These are phyloP conservation scores for Collybia mongolica DNA, from an alignment of 768 basidiomycete species.

Conservation along the genomic window DNA sequence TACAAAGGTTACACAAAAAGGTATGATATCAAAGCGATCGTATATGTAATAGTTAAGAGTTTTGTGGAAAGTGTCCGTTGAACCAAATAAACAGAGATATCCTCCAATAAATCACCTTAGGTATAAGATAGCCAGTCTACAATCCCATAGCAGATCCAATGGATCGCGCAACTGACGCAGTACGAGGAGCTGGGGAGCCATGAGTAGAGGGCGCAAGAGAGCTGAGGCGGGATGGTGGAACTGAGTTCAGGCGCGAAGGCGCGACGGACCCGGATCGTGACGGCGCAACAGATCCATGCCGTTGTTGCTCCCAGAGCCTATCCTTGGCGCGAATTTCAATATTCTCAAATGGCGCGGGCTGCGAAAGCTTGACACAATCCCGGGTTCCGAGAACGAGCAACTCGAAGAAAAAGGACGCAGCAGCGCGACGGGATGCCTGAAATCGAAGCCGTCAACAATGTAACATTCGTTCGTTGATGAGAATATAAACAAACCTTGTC, in stretches of 20 bases:
- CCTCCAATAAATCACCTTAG: constrained; percentile 12
- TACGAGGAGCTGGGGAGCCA: constrained; percentile 8
- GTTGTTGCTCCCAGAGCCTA: constrained; percentile 79
- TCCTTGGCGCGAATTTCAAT: constrained; percentile 82
- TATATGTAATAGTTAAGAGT: too few species aligned
- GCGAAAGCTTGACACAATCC: constrained; percentile 83
- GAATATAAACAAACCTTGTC: constrained; percentile 57
- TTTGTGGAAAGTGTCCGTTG: not conserved
- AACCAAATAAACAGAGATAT: constrained; percentile 7
- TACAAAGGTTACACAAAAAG: not conserved
- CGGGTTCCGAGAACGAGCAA: constrained; percentile 91
- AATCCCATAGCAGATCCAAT: constrained; percentile 41
- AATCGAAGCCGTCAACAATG: constrained; percentile 1
- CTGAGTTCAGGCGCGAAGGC: constrained; percentile 18
- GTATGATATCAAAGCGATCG: too few species aligned
- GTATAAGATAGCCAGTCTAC: constrained; percentile 11
- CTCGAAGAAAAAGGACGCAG: constrained; percentile 97
- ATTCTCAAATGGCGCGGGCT: constrained; percentile 76
- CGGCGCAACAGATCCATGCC: constrained; percentile 26
- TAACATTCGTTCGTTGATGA: constrained; percentile 1
- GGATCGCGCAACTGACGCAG: constrained; percentile 43
- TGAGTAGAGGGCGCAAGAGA: constrained; percentile 18
- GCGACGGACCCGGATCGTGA: constrained; percentile 24
- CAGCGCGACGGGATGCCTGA: constrained; percentile 87
- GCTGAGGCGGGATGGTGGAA: constrained; percentile 17